A percentile compares a stretch with the other conserved stretches of the same genome.
Conservation (phyloP, 345 rosid genomes). For the Salix udensis region DNA sequence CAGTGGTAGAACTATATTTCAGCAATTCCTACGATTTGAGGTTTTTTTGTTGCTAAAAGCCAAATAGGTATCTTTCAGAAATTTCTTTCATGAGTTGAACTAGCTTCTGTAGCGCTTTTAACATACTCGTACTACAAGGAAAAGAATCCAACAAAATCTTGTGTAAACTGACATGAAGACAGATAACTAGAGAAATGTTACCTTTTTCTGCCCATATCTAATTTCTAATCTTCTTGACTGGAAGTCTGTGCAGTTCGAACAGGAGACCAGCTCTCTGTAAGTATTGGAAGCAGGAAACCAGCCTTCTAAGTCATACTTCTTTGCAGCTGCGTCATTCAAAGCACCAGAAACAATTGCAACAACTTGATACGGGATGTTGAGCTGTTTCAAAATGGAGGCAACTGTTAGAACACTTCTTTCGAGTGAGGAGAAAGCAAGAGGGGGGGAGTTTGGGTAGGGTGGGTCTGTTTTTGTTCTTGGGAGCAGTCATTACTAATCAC, state of each 20-base stretch:
- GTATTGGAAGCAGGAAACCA: conserved; percentile 94
- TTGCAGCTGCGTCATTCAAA: conserved; percentile 89
- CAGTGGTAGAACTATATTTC: background rate
- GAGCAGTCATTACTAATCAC: no score
- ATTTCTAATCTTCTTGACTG: conserved; percentile 85
- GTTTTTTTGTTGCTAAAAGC: background rate
- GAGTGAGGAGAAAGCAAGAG: background rate
- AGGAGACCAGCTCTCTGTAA: conserved; percentile 87
- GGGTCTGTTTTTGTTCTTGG: no score
- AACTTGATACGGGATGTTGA: conserved; percentile 68
- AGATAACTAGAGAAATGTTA: conserved; percentile 14
- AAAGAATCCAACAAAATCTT: background rate
- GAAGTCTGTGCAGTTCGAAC: conserved; percentile 89
- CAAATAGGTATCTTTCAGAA: background rate
- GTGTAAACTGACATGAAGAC: background rate
- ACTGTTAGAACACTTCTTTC: background rate
- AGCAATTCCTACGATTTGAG: background rate
- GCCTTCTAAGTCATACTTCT: conserved; percentile 90
- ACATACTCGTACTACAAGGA: background rate
- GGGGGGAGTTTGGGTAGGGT: background rate
- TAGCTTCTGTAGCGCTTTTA: background rate
- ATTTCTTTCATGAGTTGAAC: background rate
- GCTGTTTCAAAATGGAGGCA: conserved; percentile 41
- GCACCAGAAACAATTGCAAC: conserved; percentile 93
- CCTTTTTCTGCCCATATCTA: conserved; percentile 94